phyloP scores from a whole-genome alignment of 495 filamentous ascomycete species.

The Aspergillus affinis region DNA sequence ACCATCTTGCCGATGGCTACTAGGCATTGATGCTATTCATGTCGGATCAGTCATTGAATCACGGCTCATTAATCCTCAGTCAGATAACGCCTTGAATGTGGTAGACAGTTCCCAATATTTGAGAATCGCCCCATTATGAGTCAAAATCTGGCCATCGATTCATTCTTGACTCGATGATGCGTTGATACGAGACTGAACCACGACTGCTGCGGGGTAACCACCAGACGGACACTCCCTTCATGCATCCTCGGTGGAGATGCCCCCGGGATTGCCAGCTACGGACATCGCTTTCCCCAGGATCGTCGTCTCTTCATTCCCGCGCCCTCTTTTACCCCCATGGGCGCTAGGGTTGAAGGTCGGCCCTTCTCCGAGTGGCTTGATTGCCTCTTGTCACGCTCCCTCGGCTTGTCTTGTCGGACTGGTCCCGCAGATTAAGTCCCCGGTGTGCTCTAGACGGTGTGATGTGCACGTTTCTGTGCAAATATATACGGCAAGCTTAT shows the following conservation, averaged over 20 bases:
- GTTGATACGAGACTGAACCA: no score
- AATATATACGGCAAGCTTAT: neutral
- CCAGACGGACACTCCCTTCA: neutral
- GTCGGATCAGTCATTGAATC: no score
- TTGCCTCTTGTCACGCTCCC: constrained; percentile 2
- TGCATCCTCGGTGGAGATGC: neutral
- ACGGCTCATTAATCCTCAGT: no score
- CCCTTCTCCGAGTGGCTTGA: constrained; percentile 29
- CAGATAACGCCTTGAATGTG: no score
- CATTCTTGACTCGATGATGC: no score
- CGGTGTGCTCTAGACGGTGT: neutral
- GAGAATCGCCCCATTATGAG: no score
- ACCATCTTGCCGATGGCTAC: no score
- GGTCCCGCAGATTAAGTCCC: neutral
- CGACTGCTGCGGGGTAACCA: neutral
- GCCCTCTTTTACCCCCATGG: neutral
- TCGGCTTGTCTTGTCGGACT: constrained; percentile 18
- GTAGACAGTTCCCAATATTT: no score
- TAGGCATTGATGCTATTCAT: no score
- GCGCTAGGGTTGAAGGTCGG: constrained; percentile 18
- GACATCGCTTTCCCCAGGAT: constrained; percentile 4
- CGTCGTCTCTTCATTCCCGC: neutral
- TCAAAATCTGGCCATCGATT: no score
- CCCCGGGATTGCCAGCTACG: neutral
- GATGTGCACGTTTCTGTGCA: neutral